Evolutionary conservation across 495 filamentous ascomycete genomes (phyloP).

Genomic region (Aspergillus hancockii): DNA sequence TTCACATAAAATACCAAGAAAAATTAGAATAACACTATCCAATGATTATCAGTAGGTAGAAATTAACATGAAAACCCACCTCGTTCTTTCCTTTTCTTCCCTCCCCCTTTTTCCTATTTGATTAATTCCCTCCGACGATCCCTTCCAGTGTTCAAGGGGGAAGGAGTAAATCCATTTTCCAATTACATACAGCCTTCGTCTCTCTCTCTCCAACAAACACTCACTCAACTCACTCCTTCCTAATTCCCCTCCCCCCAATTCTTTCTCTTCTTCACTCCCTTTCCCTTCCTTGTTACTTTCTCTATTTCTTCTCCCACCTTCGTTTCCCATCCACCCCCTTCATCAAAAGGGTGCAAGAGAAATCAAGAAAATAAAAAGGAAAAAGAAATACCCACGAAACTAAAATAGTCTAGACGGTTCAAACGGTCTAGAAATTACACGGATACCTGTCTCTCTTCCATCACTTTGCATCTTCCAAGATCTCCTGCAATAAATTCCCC

Average conservation of each 20-base stretch:
- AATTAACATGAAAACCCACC: not conserved
- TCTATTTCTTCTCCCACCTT: slow-evolving; percentile 8
- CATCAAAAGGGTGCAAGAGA: not conserved
- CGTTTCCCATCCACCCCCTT: not conserved
- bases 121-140: slow-evolving; percentile 4
- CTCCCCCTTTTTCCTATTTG: not conserved
- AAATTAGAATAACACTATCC: not conserved
- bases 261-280: slow-evolving; percentile 11
- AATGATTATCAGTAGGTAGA: not conserved
- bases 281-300: slow-evolving; percentile 10
- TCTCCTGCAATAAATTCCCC: slow-evolving; percentile 15
- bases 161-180: not conserved
- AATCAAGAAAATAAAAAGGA: not conserved
- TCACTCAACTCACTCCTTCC: slow-evolving; percentile 10
- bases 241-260: slow-evolving; percentile 5
- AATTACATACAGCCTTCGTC: too few species aligned
- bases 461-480: slow-evolving; percentile 4
- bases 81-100: slow-evolving; percentile 15
- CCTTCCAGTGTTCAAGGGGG: not conserved
- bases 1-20: too few species aligned
- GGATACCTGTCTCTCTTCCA: not conserved
- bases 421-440: not conserved
- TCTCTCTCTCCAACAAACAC: slow-evolving; percentile 6
- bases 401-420: slow-evolving; percentile 3
- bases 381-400: not conserved